Percentiles rank a stretch among this genome's conserved stretches.
Conservation (phyloP, 345 rosid genomes). For the Citrus reticulata region DNA sequence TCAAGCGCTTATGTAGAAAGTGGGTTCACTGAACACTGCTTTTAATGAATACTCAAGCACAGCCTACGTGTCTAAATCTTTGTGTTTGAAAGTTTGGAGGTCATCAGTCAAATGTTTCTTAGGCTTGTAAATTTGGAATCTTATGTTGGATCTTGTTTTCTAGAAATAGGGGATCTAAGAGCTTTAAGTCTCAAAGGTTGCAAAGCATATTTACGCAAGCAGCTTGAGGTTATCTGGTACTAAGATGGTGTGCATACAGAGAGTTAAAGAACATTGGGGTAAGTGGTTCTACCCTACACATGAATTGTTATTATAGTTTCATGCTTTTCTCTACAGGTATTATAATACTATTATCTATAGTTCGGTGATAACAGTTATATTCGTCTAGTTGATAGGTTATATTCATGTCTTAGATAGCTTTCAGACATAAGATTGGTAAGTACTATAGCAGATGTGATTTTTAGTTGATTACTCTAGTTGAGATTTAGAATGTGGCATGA, state of each 20-base stretch:
- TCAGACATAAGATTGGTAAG: neutral
- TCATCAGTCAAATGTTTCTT: neutral
- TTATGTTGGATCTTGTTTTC: constrained; percentile 5
- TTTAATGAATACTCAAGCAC: neutral
- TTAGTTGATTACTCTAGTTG: neutral
- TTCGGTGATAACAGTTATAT: neutral
- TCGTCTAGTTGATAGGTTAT: too few relatives aligned
- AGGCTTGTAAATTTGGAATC: constrained; percentile 1
- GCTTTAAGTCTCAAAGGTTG: constrained; percentile 36
- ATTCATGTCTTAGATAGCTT: neutral
- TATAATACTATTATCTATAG: neutral
- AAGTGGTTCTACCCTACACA: neutral
- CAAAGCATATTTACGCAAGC: constrained; percentile 46
- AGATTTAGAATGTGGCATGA: neutral
- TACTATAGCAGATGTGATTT: neutral
- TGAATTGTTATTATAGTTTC: neutral
- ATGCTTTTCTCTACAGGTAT: too few relatives aligned
- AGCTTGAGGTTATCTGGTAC: constrained; percentile 53
- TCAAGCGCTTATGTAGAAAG: neutral
- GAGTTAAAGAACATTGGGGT: constrained; percentile 60
- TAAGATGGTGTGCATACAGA: constrained; percentile 36
- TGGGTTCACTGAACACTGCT: neutral
- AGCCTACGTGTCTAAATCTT: neutral
- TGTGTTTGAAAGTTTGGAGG: neutral
- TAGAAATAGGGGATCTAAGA: constrained; percentile 39